Percentiles rank a stretch among this genome's conserved stretches.
Evolutionary conservation across 768 basidiomycete species (phyloP).

Genomic region (Daedalea quercina): DNA sequence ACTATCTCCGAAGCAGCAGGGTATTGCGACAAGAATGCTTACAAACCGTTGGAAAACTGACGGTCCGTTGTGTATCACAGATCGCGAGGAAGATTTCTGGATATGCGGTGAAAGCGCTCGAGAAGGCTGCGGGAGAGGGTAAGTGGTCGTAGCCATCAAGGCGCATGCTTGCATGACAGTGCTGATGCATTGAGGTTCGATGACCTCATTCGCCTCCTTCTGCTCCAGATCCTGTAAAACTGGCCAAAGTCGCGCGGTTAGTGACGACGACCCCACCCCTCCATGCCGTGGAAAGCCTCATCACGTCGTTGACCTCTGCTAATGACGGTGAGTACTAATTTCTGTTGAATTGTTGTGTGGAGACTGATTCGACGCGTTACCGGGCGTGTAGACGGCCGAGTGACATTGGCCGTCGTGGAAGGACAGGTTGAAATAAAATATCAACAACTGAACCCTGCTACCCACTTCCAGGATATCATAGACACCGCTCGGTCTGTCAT

Average conservation of each 20-base stretch:
- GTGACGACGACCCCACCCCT: conserved; percentile 60
- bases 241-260: conserved; percentile 19
- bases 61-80: conserved; percentile 23
- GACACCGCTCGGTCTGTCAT: conserved; percentile 79
- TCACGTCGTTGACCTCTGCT: conserved; percentile 68
- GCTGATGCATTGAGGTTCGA: background rate
- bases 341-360: background rate
- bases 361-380: background rate
- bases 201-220: background rate
- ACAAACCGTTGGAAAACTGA: background rate
- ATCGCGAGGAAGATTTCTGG: conserved; percentile 80
- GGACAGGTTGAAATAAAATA: conserved; percentile 72
- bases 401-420: conserved; percentile 41
- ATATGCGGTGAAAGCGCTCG: conserved; percentile 45
- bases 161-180: background rate
- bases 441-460: conserved; percentile 87
- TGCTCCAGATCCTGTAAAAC: conserved; percentile 17
- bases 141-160: background rate
- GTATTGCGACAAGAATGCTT: conserved; percentile 28
- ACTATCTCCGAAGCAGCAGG: conserved; percentile 80
- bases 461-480: conserved; percentile 78
- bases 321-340: conserved; percentile 49
- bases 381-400: conserved; percentile 55
- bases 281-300: conserved; percentile 73
- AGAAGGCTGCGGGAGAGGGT: conserved; percentile 23